Conservation (phyloP, 192 early-diverging fungal species). For the Umbelopsis ramanniana region DNA sequence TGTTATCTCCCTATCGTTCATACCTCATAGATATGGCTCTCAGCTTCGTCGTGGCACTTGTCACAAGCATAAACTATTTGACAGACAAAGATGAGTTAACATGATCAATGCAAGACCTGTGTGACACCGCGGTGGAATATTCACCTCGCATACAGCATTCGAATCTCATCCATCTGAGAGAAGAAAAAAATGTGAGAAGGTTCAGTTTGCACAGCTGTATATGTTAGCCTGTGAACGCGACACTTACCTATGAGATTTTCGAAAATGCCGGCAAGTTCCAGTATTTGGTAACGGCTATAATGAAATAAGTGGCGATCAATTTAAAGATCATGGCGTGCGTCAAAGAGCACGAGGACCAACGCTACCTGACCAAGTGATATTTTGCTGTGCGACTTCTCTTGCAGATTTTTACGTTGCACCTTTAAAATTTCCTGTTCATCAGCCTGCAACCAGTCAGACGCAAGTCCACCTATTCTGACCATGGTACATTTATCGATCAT, state of each 20-base stretch:
- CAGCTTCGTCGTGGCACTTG: conserved; percentile 14
- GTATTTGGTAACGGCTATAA: not conserved
- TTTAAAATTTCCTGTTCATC: conserved; percentile 9
- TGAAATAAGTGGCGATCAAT: not conserved
- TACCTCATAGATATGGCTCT: conserved; percentile 9
- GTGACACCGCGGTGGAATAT: not conserved
- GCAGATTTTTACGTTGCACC: not conserved
- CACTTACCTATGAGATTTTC: conserved; percentile 14
- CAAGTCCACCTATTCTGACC: conserved; percentile 10
- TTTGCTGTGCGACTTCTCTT: conserved; percentile 1
- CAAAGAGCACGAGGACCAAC: not conserved
- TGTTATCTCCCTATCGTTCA: not conserved
- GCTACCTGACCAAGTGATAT: conserved; percentile 6
- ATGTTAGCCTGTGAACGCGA: not conserved
- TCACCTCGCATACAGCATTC: conserved; percentile 9
- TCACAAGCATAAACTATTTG: conserved; percentile 10
- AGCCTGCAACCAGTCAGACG: conserved; percentile 14
- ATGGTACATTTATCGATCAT: not conserved
- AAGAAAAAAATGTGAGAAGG: not conserved
- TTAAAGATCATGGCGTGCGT: not conserved
- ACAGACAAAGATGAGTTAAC: not conserved
- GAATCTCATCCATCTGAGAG: conserved; percentile 14
- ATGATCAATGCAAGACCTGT: not conserved
- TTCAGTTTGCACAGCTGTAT: not conserved
- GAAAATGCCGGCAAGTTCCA: conserved; percentile 7